Evolutionary conservation across 352 stramenopile genomes (phyloP).

Genomic region (Globisporangium mamillatum): DNA sequence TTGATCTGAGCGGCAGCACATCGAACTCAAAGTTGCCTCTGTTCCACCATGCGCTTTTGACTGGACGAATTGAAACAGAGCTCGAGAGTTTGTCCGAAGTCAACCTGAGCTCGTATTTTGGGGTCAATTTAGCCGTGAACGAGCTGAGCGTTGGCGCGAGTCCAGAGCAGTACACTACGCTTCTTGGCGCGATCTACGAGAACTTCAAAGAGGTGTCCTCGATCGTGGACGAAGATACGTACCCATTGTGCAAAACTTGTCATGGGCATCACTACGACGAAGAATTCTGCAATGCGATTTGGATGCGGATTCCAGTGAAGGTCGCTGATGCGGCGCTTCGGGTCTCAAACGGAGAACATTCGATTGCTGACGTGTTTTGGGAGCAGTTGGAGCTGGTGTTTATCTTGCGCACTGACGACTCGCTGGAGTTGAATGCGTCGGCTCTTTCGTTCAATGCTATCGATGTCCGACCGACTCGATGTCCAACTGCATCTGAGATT

Average conservation of each 20-base stretch:
- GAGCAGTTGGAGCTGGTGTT: conserved; percentile 82
- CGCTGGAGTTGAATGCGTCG: conserved; percentile 61
- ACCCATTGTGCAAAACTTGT: conserved; percentile 59
- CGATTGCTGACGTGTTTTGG: conserved; percentile 71
- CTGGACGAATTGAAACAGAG: conserved; percentile 67
- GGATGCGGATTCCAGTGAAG: conserved; percentile 76
- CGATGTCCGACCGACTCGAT: conserved; percentile 56
- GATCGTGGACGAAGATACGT: conserved; percentile 79
- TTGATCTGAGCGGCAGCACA: conserved; percentile 75
- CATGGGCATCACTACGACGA: conserved; percentile 62
- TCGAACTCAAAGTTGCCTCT: conserved; percentile 50
- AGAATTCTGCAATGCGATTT: conserved; percentile 69
- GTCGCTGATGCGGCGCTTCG: conserved; percentile 73
- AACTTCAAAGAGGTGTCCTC: conserved; percentile 83
- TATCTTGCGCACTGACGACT: conserved; percentile 79
- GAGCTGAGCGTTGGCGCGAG: conserved; percentile 69
- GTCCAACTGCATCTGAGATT: conserved; percentile 60
- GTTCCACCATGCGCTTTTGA: conserved; percentile 82
- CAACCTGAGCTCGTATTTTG: conserved; percentile 59
- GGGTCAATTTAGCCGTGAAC: conserved; percentile 68
- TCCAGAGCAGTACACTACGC: conserved; percentile 60
- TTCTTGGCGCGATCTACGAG: conserved; percentile 83
- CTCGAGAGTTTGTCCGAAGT: conserved; percentile 67
- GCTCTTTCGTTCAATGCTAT: conserved; percentile 56
- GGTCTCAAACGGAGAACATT: conserved; percentile 53